Base-by-base conservation (phyloP, 768 basidiomycete species). In the Suillus americanus region DNA sequence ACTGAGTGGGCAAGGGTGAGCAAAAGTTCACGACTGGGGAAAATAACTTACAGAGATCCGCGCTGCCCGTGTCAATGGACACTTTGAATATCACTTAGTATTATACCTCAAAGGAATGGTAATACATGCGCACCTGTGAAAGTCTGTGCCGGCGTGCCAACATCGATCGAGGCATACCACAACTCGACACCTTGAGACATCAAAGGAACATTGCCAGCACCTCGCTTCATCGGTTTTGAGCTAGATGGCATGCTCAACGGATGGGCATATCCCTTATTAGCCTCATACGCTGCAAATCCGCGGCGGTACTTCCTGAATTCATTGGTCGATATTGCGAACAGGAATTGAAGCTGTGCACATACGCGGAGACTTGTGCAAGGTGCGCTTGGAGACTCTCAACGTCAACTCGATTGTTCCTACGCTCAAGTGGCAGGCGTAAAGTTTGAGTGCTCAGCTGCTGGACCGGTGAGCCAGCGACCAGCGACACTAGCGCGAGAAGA, bases 21-120 rank as follows among this genome's bases (percentile, higher is more conserved):
- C 8, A 8, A n/a, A 33, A 6, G 12, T 23, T 20, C 18, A 0
- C 13, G 28, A 25, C 28, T 35, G 12, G 13, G 35, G 33, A 10
- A 46, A 20, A 23, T 30, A 10, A 60, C 69, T 61, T 65, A 71
- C 72, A 64, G 13, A 82, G 69, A 68, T 86, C 85, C 65, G 80
- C 77, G 54, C 83, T 83, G 46, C 84, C 82, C 9, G 83, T 84
- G 68, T 84, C 83, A 64, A 82, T 81, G 66, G 80, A 79, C 66
- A 82, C 82, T 82, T 38, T 51, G n/a, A 40, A 16, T 7, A 40
- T 10, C 14, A 28, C 7, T 62, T n/a, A 14, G 35, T 1, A 54
- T 66, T 48, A n/a, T n/a, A 38, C 33, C 33, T 62, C n/a, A 53
- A 62, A 33, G 13, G 28, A 59, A 30, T 18, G 9, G 8, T 7